A percentile compares a stretch with the other conserved stretches of the same genome.
Conservation (phyloP, 768 basidiomycete species). For the Melanogaster broomeanus region DNA sequence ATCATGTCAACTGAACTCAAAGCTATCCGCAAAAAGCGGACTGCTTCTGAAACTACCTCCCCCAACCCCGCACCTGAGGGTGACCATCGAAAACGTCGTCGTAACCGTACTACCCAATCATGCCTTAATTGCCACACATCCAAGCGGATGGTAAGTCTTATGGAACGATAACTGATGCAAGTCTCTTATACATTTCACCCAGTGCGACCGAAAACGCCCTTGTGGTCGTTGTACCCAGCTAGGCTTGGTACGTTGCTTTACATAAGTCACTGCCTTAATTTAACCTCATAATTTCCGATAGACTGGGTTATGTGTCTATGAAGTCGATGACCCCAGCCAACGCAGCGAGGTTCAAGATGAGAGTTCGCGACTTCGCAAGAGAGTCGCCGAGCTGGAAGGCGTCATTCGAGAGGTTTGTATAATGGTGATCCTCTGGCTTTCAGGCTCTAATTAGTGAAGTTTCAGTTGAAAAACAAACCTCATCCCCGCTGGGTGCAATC, state of each 20-base stretch:
- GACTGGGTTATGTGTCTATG: conserved; percentile 85
- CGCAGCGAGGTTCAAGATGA: conserved; percentile 58
- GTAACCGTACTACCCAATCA: conserved; percentile 73
- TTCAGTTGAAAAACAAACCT: conserved; percentile 70
- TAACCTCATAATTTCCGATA: conserved; percentile 26
- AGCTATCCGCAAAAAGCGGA: conserved; percentile 32
- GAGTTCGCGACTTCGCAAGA: conserved; percentile 61
- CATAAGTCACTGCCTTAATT: conserved; percentile 26
- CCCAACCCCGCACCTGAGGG: conserved; percentile 40
- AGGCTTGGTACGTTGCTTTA: conserved; percentile 35
- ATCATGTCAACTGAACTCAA: conserved; percentile 30
- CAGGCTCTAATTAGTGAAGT: neutral
- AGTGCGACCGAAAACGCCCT: conserved; percentile 52
- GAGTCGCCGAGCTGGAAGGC: conserved; percentile 82
- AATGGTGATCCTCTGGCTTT: neutral
- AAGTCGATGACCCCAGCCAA: conserved; percentile 74
- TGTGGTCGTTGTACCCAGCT: conserved; percentile 47
- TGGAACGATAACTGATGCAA: neutral
- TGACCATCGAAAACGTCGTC: conserved; percentile 62
- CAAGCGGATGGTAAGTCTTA: conserved; percentile 61
- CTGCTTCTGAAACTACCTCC: conserved; percentile 23
- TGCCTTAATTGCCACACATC: conserved; percentile 75
- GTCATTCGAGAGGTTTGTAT: conserved; percentile 72
- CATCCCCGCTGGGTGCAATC: conserved; percentile 59
- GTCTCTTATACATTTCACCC: neutral